These are phyloP conservation scores for Neopestalotiopsis rosae DNA, from an alignment of 2,329 filamentous ascomycete species.

Conservation along the genomic window DNA sequence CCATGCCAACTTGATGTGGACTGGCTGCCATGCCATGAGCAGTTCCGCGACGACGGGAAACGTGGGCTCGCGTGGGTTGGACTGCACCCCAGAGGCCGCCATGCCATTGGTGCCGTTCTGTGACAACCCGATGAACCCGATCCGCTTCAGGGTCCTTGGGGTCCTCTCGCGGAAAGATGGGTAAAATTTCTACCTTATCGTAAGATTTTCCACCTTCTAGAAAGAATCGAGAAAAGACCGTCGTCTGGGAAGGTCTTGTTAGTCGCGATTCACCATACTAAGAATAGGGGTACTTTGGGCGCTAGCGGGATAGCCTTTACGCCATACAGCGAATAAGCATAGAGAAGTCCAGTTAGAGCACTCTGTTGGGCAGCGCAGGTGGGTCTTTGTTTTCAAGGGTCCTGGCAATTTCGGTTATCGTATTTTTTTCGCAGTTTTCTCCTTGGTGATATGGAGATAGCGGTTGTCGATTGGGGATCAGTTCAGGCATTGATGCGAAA, in stretches of 20 bases:
- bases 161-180: background rate
- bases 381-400: background rate
- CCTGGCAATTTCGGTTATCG: background rate
- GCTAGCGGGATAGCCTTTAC: background rate
- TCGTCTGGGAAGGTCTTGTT: background rate
- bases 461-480: background rate
- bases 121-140: background rate
- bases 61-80: too few relatives aligned
- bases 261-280: background rate
- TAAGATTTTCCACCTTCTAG: background rate
- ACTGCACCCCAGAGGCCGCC: too few relatives aligned
- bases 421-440: background rate
- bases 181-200: background rate
- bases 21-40: too few relatives aligned
- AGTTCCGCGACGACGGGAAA: too few relatives aligned
- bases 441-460: background rate
- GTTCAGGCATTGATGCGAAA: background rate
- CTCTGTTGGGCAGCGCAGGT: background rate
- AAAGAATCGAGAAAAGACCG: background rate
- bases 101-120: background rate
- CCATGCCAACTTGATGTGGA: too few relatives aligned
- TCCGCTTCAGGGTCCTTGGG: background rate
- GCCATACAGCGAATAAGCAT: background rate
- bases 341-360: background rate
- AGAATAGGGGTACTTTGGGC: conserved; percentile 1